Evolutionary conservation across 495 filamentous ascomycete genomes (phyloP), one percentile per base, ranked within the genome.

Genomic region (Aspergillus incahuasiensis): DNA sequence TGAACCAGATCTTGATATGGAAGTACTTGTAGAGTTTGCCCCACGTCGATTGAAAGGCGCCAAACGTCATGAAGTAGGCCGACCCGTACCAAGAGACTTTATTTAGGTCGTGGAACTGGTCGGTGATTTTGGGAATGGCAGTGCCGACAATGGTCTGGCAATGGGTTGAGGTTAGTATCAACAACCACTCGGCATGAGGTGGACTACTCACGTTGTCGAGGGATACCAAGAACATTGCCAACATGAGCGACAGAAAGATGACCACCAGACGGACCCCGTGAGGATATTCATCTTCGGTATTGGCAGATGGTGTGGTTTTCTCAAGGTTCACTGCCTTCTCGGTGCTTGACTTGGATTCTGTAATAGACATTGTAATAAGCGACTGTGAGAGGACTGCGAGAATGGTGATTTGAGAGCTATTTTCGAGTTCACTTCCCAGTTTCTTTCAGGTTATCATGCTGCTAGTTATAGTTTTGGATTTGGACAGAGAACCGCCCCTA

Each of bases 61-160:
- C 67, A 22, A 62, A 59, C 6, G 75, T 73, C 35, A 82, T 47
- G 52, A 81, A 50, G 60, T 79, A 82, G 1, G 72, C 73, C n/a
- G 68, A 64, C 0, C 73, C 73, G 57, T 83, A 84, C 75, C 81
- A 82, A 18, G 73, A 73, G 7, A 82, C 72, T 57, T 82, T 74
- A 6, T 57, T 38, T 3, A 58, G 35, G 40, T 48, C 34, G 58
- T 64, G 4, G 48, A 66, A 50, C 52, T 64, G 39, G 25, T 60
- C 43, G 60, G 68, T 76, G 28, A 57, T 70, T 18, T 58, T 52
- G 13, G 63, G 57, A 32, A 60, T 59, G 22, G 63, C 58, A 1
- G 57, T 60, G 15, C 38, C 48, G 3, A 50, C 0, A 18, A 50
- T 50, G 9, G 48, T 50, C 48, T 50, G 9, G 8, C 6, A 35